Conservation (phyloP, 140 eudicot species). For the Flaveria floridana region DNA sequence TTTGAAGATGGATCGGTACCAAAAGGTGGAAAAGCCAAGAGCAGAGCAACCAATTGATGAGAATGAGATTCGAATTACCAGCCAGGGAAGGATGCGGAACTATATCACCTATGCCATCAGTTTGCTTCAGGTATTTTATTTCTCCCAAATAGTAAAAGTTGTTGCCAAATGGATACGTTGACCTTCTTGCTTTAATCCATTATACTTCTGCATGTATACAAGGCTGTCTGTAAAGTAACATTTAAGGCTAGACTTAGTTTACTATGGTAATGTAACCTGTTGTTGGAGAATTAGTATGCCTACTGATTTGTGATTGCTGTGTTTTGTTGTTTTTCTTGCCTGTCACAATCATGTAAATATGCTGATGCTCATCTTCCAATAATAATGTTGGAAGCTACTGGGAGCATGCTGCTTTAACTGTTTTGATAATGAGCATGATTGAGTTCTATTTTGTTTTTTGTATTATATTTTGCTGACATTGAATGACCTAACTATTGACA, state of each 20-base stretch:
- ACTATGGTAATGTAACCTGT: not conserved
- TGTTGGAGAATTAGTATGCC: not conserved
- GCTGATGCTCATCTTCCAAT: no score
- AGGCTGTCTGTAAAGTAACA: not conserved
- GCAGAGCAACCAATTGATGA: conserved; percentile 37
- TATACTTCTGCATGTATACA: not conserved
- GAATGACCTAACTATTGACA: no score
- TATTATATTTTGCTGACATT: no score
- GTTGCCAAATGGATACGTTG: conserved; percentile 3
- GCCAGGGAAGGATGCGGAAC: conserved; percentile 42
- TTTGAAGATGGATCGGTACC: conserved; percentile 49
- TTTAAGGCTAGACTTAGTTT: not conserved
- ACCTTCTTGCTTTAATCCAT: not conserved
- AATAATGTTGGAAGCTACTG: not conserved
- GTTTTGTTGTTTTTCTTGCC: not conserved
- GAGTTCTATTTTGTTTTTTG: no score
- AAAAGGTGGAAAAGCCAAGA: conserved; percentile 44
- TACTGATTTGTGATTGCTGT: not conserved
- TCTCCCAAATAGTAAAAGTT: not conserved
- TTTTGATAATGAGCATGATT: no score
- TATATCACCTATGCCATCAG: conserved; percentile 42
- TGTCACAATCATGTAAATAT: no score
- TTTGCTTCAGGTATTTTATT: conserved; percentile 68
- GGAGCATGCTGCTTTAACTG: not conserved
- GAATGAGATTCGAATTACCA: conserved; percentile 41